phyloP scores from a whole-genome alignment of 2,329 filamentous ascomycete genomes.

The Stagonosporopsis vannaccii region DNA sequence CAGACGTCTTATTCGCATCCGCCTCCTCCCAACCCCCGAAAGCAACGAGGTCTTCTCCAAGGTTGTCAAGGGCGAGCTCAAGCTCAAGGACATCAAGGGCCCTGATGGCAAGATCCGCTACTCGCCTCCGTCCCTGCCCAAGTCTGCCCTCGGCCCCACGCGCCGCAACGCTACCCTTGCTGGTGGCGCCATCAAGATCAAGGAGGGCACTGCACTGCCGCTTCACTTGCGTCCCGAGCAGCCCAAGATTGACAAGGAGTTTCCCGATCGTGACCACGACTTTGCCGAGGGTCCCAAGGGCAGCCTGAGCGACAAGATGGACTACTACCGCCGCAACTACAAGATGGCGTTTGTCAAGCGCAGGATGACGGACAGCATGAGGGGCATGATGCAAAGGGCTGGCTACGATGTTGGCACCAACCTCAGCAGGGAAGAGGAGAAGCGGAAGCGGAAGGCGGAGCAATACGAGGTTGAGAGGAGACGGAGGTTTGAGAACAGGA shows the following conservation, averaged over 20 bases:
- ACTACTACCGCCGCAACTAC: conserved; percentile 40
- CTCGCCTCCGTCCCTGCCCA: conserved; percentile 30
- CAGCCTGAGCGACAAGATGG: conserved; percentile 28
- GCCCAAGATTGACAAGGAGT: conserved; percentile 23
- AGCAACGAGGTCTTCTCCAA: conserved; percentile 38
- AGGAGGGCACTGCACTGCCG: conserved; percentile 32
- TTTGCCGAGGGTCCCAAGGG: conserved; percentile 33
- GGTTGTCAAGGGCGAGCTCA: conserved; percentile 37
- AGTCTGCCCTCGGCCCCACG: conserved; percentile 5
- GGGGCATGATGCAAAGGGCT: conserved; percentile 21
- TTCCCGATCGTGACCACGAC: conserved; percentile 32
- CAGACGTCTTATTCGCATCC: conserved; percentile 49
- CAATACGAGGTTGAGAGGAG: conserved; percentile 38
- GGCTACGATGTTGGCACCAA: conserved; percentile 28
- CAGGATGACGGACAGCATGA: conserved; percentile 22
- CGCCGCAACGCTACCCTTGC: conserved; percentile 24
- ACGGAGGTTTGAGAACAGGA: conserved; percentile 39
- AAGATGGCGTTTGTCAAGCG: conserved; percentile 27
- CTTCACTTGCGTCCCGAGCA: conserved; percentile 30
- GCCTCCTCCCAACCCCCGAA: conserved; percentile 29
- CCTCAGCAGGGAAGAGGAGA: conserved; percentile 28
- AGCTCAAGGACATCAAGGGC: conserved; percentile 31
- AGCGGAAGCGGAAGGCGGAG: conserved; percentile 38
- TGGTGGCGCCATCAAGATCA: conserved; percentile 31
- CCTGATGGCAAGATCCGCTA: conserved; percentile 39